Evolutionary conservation across 768 basidiomycete species (phyloP), one percentile per base, ranked within the genome.

Genomic region (Phlegmacium glaucopus): DNA sequence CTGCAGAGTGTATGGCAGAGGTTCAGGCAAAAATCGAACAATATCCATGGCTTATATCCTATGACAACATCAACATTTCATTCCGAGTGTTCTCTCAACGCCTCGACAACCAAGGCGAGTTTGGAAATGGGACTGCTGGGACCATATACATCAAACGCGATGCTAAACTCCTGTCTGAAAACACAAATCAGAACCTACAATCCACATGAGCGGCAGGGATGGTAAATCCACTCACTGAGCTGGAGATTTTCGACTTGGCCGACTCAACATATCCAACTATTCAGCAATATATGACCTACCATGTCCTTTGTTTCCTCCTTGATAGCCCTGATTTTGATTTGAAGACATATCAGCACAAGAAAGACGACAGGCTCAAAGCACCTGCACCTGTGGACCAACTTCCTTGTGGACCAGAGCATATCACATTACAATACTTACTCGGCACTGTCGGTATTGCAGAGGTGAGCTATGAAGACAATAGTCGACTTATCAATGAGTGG

Each of bases 391-490:
- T 67, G 3, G 25, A 61, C 13, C 9, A 28, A 22, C 60, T 72
- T 1, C 64, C 64, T 1, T 32, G 4, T 30, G 68, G 68, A 0
- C 30, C 44, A 4, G 59, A 65, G 9, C 55, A 63, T 42, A 43
- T 56, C 3, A 65, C 63, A 6, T 45, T 54, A 0, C 70, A 73
- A 50, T 71, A 59, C 45, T 57, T 73, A 2, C 63, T 74, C 1
- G 63, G 65, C 0, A 68, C 68, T 1, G 59, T 62, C 16, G 45
- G 64, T 46, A 65, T 72, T 36, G 53, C 66, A 3, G 71, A 76
- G 42, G 68, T 68, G 3, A 70, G 67, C 41, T 75, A 75, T 34
- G 61, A 71, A 15, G 71, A 65, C 8, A 68, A 71, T 52, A 32
- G 42, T 2, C 50, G 49, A n/a, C 51, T 74, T 0, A 50, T 70